Evolutionary conservation across 1,284 basidiomycete species (phyloP).

Genomic region (Lignosus rhinocerotis): DNA sequence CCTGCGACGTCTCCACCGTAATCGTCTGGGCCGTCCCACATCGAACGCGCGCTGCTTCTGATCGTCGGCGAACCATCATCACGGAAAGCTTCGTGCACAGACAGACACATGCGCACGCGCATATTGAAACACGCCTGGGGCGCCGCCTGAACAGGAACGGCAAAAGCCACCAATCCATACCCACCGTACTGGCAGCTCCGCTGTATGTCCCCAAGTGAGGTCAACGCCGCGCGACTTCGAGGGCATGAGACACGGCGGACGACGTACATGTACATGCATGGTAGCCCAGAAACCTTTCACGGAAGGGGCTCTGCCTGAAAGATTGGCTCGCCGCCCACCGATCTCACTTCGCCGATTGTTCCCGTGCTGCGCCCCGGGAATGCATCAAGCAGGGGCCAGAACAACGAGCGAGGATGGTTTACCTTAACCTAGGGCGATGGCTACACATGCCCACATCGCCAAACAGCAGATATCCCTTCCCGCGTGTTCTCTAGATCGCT

Average conservation of each 20-base stretch:
- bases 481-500: conserved; percentile 6
- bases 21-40: background rate
- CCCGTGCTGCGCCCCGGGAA: conserved; percentile 11
- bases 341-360: conserved; percentile 20
- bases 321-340: conserved; percentile 16
- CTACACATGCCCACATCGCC: conserved; percentile 23
- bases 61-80: conserved; percentile 10
- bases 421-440: background rate
- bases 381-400: conserved; percentile 1
- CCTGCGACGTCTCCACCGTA: conserved; percentile 4
- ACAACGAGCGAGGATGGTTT: background rate
- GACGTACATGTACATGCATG: conserved; percentile 2
- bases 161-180: conserved; percentile 1
- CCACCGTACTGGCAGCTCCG: conserved; percentile 10
- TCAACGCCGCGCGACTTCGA: background rate
- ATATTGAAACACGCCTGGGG: background rate
- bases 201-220: conserved; percentile 6
- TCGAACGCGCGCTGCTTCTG: conserved; percentile 9
- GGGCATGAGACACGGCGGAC: conserved; percentile 4
- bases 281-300: conserved; percentile 1
- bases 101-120: background rate
- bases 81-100: conserved; percentile 6
- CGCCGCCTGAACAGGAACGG: background rate
- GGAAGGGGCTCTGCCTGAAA: background rate
- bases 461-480: conserved; percentile 13